A percentile compares a stretch with the other conserved stretches of the same genome.
Conservation (phyloP, 2,329 filamentous ascomycete genomes). For the Trichophyton benhamiae region DNA sequence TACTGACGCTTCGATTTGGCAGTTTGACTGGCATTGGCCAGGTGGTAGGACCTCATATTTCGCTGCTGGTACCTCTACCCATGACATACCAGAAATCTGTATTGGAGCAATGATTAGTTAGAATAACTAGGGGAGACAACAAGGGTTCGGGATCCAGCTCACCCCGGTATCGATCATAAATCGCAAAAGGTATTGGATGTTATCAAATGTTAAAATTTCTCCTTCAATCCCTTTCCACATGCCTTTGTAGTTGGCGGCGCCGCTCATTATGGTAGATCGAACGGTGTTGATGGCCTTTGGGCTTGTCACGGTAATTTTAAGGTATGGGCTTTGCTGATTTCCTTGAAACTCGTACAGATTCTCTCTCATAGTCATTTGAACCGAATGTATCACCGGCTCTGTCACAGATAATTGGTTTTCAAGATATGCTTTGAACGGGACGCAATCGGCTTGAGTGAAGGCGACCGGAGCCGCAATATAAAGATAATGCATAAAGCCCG, state of each 20-base stretch:
- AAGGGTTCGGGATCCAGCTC: constrained; percentile 15
- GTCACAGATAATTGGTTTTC: constrained; percentile 66
- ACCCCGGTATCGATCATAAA: constrained; percentile 97
- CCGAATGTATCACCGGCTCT: constrained; percentile 62
- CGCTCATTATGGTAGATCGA: constrained; percentile 60
- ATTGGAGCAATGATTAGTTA: constrained; percentile 7
- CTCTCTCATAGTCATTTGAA: constrained; percentile 71
- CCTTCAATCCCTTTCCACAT: constrained; percentile 58
- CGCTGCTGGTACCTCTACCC: constrained; percentile 72
- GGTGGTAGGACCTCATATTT: constrained; percentile 60
- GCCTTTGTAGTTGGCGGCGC: constrained; percentile 73
- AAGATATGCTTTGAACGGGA: constrained; percentile 64
- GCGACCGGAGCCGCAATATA: constrained; percentile 78
- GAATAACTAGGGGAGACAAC: background rate
- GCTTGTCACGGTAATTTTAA: constrained; percentile 87
- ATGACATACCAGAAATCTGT: constrained; percentile 86
- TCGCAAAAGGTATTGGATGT: constrained; percentile 81
- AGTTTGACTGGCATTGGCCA: constrained; percentile 68
- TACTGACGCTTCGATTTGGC: constrained; percentile 85
- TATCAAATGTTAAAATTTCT: constrained; percentile 85
- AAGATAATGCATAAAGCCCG: constrained; percentile 89
- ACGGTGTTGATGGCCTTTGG: constrained; percentile 71
- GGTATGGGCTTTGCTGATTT: constrained; percentile 78
- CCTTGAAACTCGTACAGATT: constrained; percentile 92
- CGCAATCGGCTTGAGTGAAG: constrained; percentile 68